These are phyloP conservation scores for Phytophthora idaei DNA, from an alignment of 352 stramenopile genomes.

Conservation along the genomic window DNA sequence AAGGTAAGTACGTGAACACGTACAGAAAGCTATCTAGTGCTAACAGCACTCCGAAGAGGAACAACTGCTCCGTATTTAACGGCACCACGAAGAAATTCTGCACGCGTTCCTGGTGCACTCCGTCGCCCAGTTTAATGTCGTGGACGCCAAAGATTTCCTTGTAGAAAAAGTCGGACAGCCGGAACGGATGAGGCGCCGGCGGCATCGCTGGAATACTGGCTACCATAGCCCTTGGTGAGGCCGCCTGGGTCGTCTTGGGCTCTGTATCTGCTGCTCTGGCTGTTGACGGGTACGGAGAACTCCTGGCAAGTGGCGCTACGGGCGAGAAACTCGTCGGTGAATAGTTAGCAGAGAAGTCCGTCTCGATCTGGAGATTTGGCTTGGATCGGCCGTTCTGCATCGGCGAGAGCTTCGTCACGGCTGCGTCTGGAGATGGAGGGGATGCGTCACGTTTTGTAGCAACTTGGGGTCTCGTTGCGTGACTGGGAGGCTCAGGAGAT, in stretches of 20 bases:
- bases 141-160: constrained; percentile 87
- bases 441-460: not conserved
- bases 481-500: constrained; percentile 5
- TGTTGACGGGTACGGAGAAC: constrained; percentile 29
- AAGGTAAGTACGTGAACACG: constrained; percentile 95
- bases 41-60: constrained; percentile 95
- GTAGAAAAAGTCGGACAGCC: constrained; percentile 81
- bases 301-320: constrained; percentile 29
- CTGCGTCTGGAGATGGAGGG: not conserved
- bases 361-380: constrained; percentile 41
- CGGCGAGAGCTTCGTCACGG: not conserved
- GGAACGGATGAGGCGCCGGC: constrained; percentile 55
- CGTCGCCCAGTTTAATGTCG: constrained; percentile 79
- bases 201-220: constrained; percentile 8
- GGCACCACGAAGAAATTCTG: constrained; percentile 85
- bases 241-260: constrained; percentile 1
- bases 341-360: constrained; percentile 33
- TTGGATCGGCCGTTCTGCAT: constrained; percentile 19
- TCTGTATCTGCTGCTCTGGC: constrained; percentile 19
- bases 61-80: constrained; percentile 81
- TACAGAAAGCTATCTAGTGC: constrained; percentile 98
- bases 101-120: constrained; percentile 77
- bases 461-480: not conserved
- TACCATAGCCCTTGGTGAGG: constrained; percentile 11
- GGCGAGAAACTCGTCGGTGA: constrained; percentile 29